phyloP scores from a whole-genome alignment of 2,329 filamentous ascomycete genomes.

The Paracorniculantispora psalliotae region DNA sequence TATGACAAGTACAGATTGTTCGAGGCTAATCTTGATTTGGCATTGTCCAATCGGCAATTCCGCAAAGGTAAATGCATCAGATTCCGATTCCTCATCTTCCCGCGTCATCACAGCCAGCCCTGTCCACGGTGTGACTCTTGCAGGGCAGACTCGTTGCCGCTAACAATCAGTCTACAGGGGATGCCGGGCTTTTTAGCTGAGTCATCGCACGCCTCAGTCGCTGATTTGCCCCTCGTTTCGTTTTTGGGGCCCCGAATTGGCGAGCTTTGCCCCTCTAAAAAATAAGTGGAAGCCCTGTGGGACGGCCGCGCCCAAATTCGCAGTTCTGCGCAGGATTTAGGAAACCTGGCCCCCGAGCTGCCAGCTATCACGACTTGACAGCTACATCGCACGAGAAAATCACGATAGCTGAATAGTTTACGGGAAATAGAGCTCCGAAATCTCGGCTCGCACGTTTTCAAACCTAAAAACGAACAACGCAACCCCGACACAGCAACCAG shows the following conservation, averaged over 20 bases:
- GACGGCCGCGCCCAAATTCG: slow-evolving; percentile 5
- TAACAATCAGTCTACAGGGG: not conserved
- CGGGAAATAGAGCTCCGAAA: not conserved
- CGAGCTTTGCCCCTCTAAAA: slow-evolving; percentile 9
- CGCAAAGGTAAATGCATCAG: not conserved
- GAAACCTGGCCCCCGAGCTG: not conserved
- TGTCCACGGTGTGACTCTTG: slow-evolving; percentile 10
- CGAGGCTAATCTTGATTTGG: not conserved
- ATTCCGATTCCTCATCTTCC: not conserved
- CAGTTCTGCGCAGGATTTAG: not conserved
- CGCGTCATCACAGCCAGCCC: not conserved
- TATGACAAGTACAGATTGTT: not conserved
- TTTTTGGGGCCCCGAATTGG: slow-evolving; percentile 3
- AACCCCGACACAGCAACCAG: not conserved
- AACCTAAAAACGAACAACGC: not conserved
- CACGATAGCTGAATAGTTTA: not conserved
- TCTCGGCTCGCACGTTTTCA: not conserved
- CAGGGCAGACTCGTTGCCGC: not conserved
- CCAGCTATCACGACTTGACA: not conserved
- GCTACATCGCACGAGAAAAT: not conserved
- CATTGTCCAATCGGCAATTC: not conserved
- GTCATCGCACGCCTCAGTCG: not conserved
- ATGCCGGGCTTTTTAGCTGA: not conserved
- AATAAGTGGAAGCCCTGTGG: slow-evolving; percentile 11
- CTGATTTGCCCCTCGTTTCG: slow-evolving; percentile 11